phyloP scores from a whole-genome alignment of 495 filamentous ascomycete species.

The Trichoderma erinaceum region DNA sequence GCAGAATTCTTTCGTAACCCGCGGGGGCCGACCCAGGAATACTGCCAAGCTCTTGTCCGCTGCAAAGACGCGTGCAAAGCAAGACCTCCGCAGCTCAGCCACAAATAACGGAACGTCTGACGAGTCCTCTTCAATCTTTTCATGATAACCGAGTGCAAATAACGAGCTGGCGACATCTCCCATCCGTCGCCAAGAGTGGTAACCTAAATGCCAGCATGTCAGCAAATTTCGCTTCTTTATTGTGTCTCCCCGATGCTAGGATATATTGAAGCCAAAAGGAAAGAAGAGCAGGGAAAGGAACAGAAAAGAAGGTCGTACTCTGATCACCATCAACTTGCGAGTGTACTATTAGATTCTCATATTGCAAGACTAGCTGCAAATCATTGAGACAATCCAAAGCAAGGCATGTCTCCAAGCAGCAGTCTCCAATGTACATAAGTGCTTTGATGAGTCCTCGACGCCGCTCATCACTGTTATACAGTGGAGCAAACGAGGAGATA shows the following conservation, averaged over 20 bases:
- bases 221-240: neutral
- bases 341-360: constrained; percentile 43
- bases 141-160: constrained; percentile 40
- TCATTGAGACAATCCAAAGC: constrained; percentile 42
- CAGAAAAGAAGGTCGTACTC: constrained; percentile 24
- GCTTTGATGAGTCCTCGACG: constrained; percentile 28
- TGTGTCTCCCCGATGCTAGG: neutral
- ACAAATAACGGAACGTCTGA: constrained; percentile 29
- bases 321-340: constrained; percentile 42
- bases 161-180: constrained; percentile 40
- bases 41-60: constrained; percentile 43
- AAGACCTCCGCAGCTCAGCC: constrained; percentile 32
- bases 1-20: constrained; percentile 39
- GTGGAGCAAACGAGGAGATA: constrained; percentile 28
- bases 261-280: too few relatives aligned
- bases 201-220: constrained; percentile 25
- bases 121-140: constrained; percentile 31
- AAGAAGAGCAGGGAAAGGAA: too few relatives aligned
- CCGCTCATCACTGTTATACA: constrained; percentile 29
- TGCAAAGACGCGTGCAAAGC: constrained; percentile 38
- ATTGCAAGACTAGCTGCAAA: constrained; percentile 39
- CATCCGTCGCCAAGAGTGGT: constrained; percentile 39
- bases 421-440: constrained; percentile 29
- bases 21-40: constrained; percentile 40
- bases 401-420: constrained; percentile 33